These are phyloP conservation scores for Parietichytrium sp. DNA, from an alignment of 108 stramenopile species.

Conservation along the genomic window DNA sequence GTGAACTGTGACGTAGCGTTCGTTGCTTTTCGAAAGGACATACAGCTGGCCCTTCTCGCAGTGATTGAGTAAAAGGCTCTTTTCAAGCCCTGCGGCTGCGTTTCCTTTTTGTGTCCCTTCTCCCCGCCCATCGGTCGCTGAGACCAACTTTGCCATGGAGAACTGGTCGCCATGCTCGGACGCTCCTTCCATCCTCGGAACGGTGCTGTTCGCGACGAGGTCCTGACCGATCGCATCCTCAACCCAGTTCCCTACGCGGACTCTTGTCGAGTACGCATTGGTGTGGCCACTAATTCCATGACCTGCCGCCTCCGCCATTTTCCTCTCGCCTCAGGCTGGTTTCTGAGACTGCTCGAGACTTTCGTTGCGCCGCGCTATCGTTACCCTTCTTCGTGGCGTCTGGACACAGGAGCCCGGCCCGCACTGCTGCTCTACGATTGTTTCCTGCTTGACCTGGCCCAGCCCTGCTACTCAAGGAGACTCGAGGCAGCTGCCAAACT, in stretches of 20 bases:
- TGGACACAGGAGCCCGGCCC: too few species aligned
- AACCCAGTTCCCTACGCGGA: conserved; percentile 2
- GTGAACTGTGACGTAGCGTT: conserved; percentile 1
- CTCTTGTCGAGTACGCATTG: not conserved
- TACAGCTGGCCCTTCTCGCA: conserved; percentile 32
- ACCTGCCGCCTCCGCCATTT: too few species aligned
- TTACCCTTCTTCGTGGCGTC: too few species aligned
- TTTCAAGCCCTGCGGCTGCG: not conserved
- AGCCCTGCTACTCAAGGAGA: too few species aligned
- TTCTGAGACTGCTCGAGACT: too few species aligned
- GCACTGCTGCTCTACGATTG: too few species aligned
- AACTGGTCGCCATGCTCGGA: not conserved
- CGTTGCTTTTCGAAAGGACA: not conserved
- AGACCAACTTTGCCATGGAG: too few species aligned
- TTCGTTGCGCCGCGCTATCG: too few species aligned
- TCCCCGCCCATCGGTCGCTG: too few species aligned
- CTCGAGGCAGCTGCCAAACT: too few species aligned
- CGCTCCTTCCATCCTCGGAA: not conserved
- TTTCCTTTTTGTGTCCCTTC: not conserved
- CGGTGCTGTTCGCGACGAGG: not conserved
- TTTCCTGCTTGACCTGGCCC: too few species aligned
- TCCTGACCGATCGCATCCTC: conserved; percentile 12
- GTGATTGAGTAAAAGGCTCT: not conserved
- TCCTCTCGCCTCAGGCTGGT: too few species aligned
- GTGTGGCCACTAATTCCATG: conserved; percentile 27